Evolutionary conservation across 257 asterid species (phyloP).

Genomic region (Scutellaria baicalensis): DNA sequence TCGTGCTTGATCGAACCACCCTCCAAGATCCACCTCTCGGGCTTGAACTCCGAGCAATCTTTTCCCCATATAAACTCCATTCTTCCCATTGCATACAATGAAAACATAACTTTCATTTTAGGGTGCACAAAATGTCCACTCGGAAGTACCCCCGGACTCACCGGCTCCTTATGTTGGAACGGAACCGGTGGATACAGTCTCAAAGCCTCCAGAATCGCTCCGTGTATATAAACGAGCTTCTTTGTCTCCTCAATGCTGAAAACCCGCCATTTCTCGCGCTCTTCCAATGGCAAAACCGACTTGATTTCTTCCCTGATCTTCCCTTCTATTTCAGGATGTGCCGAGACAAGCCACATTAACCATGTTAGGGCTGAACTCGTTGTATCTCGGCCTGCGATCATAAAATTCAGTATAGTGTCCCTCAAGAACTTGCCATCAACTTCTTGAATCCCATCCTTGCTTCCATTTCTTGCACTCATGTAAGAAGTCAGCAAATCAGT

Average conservation of each 20-base stretch:
- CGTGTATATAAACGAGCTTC: slow-evolving; percentile 40
- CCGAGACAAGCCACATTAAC: slow-evolving; percentile 46
- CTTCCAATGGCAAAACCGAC: neutral
- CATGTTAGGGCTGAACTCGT: slow-evolving; percentile 56
- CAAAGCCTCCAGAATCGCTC: slow-evolving; percentile 41
- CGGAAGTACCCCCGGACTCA: slow-evolving; percentile 30
- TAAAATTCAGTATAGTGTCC: slow-evolving; percentile 39
- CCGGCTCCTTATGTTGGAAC: slow-evolving; percentile 53
- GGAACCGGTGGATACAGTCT: slow-evolving; percentile 61
- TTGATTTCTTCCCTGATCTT: slow-evolving; percentile 33
- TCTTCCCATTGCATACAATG: slow-evolving; percentile 58
- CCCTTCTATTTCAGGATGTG: slow-evolving; percentile 28
- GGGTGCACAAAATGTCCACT: slow-evolving; percentile 50
- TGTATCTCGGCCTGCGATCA: slow-evolving; percentile 59
- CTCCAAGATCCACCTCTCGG: slow-evolving; percentile 54
- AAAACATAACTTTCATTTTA: slow-evolving; percentile 37
- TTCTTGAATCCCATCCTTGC: neutral
- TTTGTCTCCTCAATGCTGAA: slow-evolving; percentile 23
- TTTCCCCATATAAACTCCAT: slow-evolving; percentile 51
- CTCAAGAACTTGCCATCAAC: slow-evolving; percentile 36
- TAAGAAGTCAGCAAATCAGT: slow-evolving; percentile 38
- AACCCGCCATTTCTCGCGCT: slow-evolving; percentile 7
- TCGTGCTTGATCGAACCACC: slow-evolving; percentile 31
- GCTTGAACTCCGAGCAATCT: slow-evolving; percentile 44
- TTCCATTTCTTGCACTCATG: slow-evolving; percentile 7